These are phyloP conservation scores for Podosphaera fusca DNA, from an alignment of 2,329 filamentous ascomycete species.

Conservation along the genomic window DNA sequence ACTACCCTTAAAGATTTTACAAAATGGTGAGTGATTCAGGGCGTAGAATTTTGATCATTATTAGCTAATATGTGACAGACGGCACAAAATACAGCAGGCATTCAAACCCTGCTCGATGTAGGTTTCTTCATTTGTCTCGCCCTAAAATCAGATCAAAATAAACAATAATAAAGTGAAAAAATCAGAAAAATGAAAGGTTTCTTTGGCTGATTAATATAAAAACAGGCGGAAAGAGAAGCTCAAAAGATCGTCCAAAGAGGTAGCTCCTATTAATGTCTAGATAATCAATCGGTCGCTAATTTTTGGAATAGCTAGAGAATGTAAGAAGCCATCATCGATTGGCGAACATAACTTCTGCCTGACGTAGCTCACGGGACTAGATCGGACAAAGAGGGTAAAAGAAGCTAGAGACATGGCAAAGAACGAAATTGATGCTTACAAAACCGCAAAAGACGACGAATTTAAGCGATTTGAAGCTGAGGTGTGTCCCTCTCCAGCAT, in stretches of 20 bases:
- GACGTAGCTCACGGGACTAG: constrained; percentile 21
- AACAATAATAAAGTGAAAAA: background rate
- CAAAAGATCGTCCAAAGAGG: constrained; percentile 98
- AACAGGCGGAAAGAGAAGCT: constrained; percentile 83
- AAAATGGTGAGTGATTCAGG: background rate
- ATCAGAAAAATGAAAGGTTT: background rate
- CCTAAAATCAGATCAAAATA: background rate
- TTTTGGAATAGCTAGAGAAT: constrained; percentile 50
- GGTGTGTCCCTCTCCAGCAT: constrained; percentile 13
- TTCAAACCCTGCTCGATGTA: constrained; percentile 97
- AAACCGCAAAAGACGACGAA: constrained; percentile 71
- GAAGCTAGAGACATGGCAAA: constrained; percentile 92
- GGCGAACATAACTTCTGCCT: constrained; percentile 2
- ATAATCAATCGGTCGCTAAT: constrained; percentile 13
- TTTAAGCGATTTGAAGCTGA: constrained; percentile 84
- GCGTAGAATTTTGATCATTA: background rate
- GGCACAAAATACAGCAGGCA: constrained; percentile 93
- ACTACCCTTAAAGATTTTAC: background rate
- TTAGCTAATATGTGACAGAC: constrained; percentile 30
- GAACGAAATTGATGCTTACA: constrained; percentile 91
- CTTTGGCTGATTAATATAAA: constrained; percentile 3
- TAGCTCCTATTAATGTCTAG: constrained; percentile 20
- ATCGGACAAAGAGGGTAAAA: constrained; percentile 90
- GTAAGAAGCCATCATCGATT: constrained; percentile 26
- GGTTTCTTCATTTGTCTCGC: constrained; percentile 15